Evolutionary conservation across 192 early-diverging fungal genomes (phyloP).

Genomic region (Spizellomyces punctatus): DNA sequence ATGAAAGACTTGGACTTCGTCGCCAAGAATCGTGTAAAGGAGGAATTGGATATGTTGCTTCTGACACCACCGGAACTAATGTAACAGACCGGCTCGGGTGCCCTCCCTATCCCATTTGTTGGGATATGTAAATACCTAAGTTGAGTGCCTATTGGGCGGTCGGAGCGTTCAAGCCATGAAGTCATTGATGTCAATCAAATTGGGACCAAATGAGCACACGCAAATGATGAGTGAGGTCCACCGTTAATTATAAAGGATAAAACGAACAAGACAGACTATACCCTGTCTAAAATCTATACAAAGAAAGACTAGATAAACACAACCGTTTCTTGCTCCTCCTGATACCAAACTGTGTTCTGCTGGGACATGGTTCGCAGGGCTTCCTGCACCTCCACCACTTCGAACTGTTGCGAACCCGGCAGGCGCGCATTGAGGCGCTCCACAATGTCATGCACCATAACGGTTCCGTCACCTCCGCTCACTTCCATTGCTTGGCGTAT

Average conservation of each 20-base stretch:
- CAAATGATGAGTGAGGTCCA: no score
- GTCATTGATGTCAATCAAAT: no score
- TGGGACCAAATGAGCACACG: no score
- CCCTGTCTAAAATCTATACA: no score
- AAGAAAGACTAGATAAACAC: conserved; percentile 39
- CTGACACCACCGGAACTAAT: neutral
- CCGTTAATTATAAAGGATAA: no score
- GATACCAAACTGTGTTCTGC: conserved; percentile 48
- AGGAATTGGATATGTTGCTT: conserved; percentile 2
- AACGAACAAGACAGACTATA: no score
- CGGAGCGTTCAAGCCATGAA: no score
- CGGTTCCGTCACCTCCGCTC: conserved; percentile 15
- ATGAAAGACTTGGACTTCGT: conserved; percentile 15
- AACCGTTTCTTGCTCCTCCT: conserved; percentile 44
- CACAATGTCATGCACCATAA: conserved; percentile 44
- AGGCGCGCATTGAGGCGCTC: conserved; percentile 36
- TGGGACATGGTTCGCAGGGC: conserved; percentile 39
- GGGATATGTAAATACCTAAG: no score
- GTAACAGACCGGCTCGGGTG: neutral
- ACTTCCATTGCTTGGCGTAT: conserved; percentile 20
- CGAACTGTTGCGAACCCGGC: conserved; percentile 39
- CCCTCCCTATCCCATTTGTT: no score
- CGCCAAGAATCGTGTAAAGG: conserved; percentile 9
- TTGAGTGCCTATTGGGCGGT: no score
- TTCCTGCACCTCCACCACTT: conserved; percentile 27